A percentile compares a stretch with the other conserved stretches of the same genome.
phyloP scores from a whole-genome alignment of 345 rosid genomes.

The Raphanus raphanistrum region DNA sequence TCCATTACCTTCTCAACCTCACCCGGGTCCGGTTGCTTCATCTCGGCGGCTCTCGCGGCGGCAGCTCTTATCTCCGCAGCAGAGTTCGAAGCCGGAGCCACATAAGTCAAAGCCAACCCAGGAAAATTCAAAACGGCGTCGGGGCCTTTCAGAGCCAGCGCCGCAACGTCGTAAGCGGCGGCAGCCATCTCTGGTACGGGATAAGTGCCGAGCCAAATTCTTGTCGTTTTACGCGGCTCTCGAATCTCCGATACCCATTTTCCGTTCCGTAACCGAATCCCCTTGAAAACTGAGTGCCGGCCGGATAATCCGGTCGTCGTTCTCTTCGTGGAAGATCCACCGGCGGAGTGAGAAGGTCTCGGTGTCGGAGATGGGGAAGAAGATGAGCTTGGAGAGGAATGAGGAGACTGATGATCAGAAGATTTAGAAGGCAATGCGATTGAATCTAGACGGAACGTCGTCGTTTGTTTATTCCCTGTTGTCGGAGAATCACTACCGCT shows the following conservation, averaged over 20 bases:
- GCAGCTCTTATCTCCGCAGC: constrained; percentile 59
- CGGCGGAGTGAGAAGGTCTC: constrained; percentile 1
- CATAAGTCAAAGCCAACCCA: constrained; percentile 46
- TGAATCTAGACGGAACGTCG: constrained; percentile 10
- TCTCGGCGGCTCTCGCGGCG: constrained; percentile 58
- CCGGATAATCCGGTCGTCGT: constrained; percentile 35
- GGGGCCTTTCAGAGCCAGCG: constrained; percentile 67
- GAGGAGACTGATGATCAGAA: constrained; percentile 26
- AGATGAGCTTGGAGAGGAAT: constrained; percentile 27
- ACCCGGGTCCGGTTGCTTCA: constrained; percentile 32
- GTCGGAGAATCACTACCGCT: constrained; percentile 18
- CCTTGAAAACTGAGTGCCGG: constrained; percentile 49
- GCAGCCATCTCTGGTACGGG: constrained; percentile 81
- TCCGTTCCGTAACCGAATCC: constrained; percentile 69
- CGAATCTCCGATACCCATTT: constrained; percentile 83
- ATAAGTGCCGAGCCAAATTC: constrained; percentile 76
- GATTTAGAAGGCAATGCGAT: constrained; percentile 22
- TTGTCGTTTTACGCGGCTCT: constrained; percentile 68
- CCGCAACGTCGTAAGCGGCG: constrained; percentile 76
- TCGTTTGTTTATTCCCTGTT: constrained; percentile 12
- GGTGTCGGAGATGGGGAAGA: constrained; percentile 29
- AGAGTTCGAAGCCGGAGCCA: constrained; percentile 48
- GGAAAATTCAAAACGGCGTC: constrained; percentile 61
- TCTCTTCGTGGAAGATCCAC: constrained; percentile 22
- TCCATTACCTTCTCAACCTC: constrained; percentile 6